Evolutionary conservation across 805 yeast species (phyloP).

Genomic region (Tetrapisispora namnaoensis): DNA sequence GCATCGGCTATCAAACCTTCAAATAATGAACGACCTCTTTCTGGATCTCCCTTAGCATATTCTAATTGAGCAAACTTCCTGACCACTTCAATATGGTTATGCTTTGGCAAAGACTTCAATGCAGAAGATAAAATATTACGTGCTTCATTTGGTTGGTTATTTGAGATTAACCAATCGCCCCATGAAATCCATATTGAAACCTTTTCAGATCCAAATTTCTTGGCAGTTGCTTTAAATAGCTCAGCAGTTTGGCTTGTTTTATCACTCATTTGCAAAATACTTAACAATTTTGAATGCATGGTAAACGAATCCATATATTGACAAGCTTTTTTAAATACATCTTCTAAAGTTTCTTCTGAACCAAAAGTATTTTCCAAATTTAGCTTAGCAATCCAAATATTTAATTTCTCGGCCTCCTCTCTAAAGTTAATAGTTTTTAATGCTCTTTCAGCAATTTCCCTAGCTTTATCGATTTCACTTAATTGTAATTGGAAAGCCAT

Average conservation of each 20-base stretch:
- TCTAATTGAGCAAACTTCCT: conserved; percentile 85
- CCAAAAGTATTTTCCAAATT: conserved; percentile 95
- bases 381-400: conserved; percentile 91
- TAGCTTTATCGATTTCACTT: conserved; percentile 88
- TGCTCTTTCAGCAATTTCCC: conserved; percentile 89
- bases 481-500: conserved; percentile 96
- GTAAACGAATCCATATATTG: conserved; percentile 84
- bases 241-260: conserved; percentile 61
- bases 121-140: conserved; percentile 69
- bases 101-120: conserved; percentile 57
- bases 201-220: conserved; percentile 66
- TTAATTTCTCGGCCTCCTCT: conserved; percentile 86
- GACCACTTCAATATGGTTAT: conserved; percentile 69
- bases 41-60: conserved; percentile 78
- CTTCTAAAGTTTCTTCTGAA: conserved; percentile 68
- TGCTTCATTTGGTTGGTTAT: conserved; percentile 45
- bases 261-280: conserved; percentile 66
- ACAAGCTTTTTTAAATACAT: conserved; percentile 70
- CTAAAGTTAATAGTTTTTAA: conserved; percentile 80
- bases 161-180: conserved; percentile 65
- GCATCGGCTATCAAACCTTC: conserved; percentile 87
- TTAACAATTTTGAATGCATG: conserved; percentile 71
- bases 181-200: conserved; percentile 72
- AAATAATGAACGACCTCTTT: conserved; percentile 88
- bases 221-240: conserved; percentile 55